Evolutionary conservation across 306 rosid species (phyloP).

Genomic region (Cucurbita argyrosperma): DNA sequence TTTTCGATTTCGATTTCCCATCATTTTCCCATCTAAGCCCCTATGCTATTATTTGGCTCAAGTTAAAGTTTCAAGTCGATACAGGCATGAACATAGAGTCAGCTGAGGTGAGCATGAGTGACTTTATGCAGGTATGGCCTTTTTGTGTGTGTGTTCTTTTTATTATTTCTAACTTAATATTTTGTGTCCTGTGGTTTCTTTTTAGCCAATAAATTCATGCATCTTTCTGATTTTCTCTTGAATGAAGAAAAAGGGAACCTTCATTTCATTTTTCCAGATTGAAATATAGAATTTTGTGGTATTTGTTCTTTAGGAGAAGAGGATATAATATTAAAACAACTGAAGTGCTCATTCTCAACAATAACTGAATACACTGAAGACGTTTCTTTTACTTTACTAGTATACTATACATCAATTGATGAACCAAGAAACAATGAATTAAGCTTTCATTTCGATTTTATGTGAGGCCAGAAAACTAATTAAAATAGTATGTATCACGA

Average conservation of each 20-base stretch:
- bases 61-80: constrained; percentile 9
- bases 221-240: background rate
- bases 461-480: background rate
- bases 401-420: background rate
- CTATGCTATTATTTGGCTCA: constrained; percentile 8
- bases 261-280: background rate
- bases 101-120: constrained; percentile 34
- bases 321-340: background rate
- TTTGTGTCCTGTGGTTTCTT: background rate
- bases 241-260: background rate
- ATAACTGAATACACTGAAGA: background rate
- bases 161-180: background rate
- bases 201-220: background rate
- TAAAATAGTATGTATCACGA: background rate
- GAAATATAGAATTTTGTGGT: background rate
- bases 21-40: constrained; percentile 2
- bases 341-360: background rate
- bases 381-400: background rate
- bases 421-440: background rate
- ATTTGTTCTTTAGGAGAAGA: background rate
- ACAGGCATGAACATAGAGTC: constrained; percentile 53
- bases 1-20: constrained; percentile 12
- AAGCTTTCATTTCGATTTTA: background rate
- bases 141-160: background rate
- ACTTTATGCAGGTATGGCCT: constrained; percentile 43